Evolutionary conservation across 441 rosid genomes (phyloP), one percentile per base, ranked within the genome.

Genomic region (Isatis lusitanica): DNA sequence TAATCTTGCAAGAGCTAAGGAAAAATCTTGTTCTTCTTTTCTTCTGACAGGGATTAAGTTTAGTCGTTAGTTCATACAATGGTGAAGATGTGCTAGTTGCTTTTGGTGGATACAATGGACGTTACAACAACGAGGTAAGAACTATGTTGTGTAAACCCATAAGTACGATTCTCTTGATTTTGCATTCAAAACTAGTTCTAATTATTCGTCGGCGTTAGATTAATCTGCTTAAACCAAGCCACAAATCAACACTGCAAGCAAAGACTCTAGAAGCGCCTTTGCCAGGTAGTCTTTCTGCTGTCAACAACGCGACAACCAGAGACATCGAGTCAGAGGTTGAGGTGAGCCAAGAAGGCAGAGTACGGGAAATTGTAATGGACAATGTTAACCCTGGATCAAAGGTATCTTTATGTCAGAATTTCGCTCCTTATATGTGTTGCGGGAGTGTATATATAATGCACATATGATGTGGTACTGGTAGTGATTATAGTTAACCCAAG

Each of bases 21-120:
- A 42, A 24, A 10, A 11, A 35, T 18, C 35, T 61, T 66, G 7
- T 31, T 57, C 30, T 67, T 48, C 38, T 73, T 24, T 51, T 68
- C 67, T 46, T 56, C 55, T 66, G 55, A 76, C 81, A 96, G 99
- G 99, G 97, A 59, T 82, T 91, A 83, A 91, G 94, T 85, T 81
- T 93, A 80, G 89, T 82, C 43, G 86, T 89, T 68, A 86, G 94
- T 76, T 88, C 98, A 74, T 82, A 78, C 63, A 81, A 69, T 60
- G 96, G 97, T 18, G 97, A 96, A 82, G 97, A 91, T 82, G 70
- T 96, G 56, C 83, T 96, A 55, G 83, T 93, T 64, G 80, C 97
- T 46, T 96, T 96, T 84, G 94, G 93, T 64, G 99, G 99, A 77
- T 96, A 96, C 70, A 88, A 96, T 79, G 97, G 99, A 31, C 98